These are phyloP conservation scores for Mikania micrantha DNA, from an alignment of 129 eudicot genomes.

Conservation along the genomic window DNA sequence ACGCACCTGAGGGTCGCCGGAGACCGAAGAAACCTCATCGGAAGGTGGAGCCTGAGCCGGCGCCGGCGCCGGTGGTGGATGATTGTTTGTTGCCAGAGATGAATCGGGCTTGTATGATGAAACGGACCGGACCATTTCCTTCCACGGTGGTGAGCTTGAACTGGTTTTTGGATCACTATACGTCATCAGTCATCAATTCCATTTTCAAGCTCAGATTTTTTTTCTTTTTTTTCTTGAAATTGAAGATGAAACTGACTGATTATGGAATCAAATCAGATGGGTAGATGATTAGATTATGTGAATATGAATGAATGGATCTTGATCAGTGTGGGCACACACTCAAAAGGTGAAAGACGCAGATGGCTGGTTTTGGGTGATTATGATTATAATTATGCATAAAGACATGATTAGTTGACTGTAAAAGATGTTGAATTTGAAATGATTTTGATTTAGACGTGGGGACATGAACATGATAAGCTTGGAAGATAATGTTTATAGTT, in stretches of 20 bases:
- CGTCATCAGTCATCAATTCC: constrained; percentile 70
- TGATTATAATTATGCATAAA: too few relatives aligned
- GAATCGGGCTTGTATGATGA: constrained; percentile 50
- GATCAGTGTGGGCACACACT: too few relatives aligned
- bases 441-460: constrained; percentile 16
- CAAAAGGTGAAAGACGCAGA: too few relatives aligned
- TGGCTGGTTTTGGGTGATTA: too few relatives aligned
- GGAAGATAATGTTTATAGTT: neutral
- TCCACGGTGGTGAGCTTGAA: constrained; percentile 55
- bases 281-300: too few relatives aligned
- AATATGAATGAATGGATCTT: constrained; percentile 4
- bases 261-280: too few relatives aligned
- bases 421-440: constrained; percentile 14
- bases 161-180: constrained; percentile 50
- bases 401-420: neutral
- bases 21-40: constrained; percentile 17
- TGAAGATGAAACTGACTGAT: neutral
- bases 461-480: constrained; percentile 11
- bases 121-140: constrained; percentile 92
- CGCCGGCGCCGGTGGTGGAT: constrained; percentile 7
- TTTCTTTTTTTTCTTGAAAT: too few relatives aligned
- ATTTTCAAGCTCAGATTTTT: constrained; percentile 10
- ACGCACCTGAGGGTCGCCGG: constrained; percentile 83
- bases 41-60: constrained; percentile 4
- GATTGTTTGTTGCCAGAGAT: constrained; percentile 8